Evolutionary conservation across 805 yeast species (phyloP).

Genomic region (Sugiyamaella boreocaroliniensis): DNA sequence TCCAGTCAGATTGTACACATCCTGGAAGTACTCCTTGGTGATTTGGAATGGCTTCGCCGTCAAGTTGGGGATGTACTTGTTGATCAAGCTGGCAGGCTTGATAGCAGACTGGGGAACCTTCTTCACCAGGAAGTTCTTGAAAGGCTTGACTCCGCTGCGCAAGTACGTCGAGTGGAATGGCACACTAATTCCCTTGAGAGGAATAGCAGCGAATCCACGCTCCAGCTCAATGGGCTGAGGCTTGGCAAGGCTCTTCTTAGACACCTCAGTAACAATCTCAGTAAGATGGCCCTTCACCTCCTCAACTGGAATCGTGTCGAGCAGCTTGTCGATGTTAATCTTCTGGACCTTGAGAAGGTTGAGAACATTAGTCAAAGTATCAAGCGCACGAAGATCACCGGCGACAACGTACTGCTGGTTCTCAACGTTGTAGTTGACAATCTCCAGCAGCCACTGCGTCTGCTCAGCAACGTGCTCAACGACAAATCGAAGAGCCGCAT

Average conservation of each 20-base stretch:
- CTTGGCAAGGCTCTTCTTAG: slow-evolving; percentile 74
- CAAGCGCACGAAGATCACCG: slow-evolving; percentile 95
- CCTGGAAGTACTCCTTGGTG: slow-evolving; percentile 95
- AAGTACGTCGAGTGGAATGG: slow-evolving; percentile 99
- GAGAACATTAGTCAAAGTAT: slow-evolving; percentile 85
- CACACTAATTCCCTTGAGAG: slow-evolving; percentile 97
- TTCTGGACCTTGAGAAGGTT: slow-evolving; percentile 91
- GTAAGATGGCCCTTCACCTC: slow-evolving; percentile 81
- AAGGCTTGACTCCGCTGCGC: slow-evolving; percentile 97
- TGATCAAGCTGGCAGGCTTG: slow-evolving; percentile 86
- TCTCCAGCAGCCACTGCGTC: slow-evolving; percentile 93
- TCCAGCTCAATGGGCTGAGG: slow-evolving; percentile 96
- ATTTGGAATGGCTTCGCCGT: slow-evolving; percentile 96
- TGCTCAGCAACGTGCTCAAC: slow-evolving; percentile 77
- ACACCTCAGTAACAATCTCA: slow-evolving; percentile 81
- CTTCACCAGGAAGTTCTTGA: slow-evolving; percentile 94
- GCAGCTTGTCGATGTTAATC: slow-evolving; percentile 84
- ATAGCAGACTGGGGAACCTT: slow-evolving; percentile 93
- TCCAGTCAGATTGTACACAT: slow-evolving; percentile 84
- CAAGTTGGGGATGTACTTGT: slow-evolving; percentile 96
- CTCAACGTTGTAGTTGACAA: slow-evolving; percentile 96
- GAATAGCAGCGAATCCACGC: slow-evolving; percentile 97
- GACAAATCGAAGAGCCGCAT: slow-evolving; percentile 89
- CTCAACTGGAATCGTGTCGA: slow-evolving; percentile 74
- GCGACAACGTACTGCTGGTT: slow-evolving; percentile 98